Conservation (phyloP, 2,329 filamentous ascomycete genomes). For the Stachybotrys chartarum region DNA sequence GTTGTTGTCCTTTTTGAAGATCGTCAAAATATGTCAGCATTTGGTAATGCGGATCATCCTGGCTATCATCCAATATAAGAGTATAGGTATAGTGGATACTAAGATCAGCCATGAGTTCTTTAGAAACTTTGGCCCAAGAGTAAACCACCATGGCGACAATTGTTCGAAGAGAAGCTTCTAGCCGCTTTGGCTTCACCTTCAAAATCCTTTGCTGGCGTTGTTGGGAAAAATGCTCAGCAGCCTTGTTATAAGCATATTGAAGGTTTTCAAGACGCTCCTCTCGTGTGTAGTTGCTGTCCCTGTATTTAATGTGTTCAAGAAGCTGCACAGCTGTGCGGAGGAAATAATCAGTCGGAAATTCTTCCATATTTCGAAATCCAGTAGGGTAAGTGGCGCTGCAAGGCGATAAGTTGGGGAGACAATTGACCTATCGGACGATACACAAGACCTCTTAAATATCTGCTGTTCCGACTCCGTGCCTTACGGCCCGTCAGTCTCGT, state of each 20-base stretch:
- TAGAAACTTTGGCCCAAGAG: slow-evolving; percentile 14
- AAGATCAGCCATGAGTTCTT: slow-evolving; percentile 11
- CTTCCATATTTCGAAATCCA: slow-evolving; percentile 1
- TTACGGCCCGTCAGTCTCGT: too few species aligned
- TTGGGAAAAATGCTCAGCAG: slow-evolving; percentile 11
- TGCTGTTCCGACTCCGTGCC: too few species aligned
- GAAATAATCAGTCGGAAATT: slow-evolving; percentile 4
- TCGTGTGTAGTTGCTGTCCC: slow-evolving; percentile 9
- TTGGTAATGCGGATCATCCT: slow-evolving; percentile 4
- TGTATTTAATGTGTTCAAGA: slow-evolving; percentile 9
- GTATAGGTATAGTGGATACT: slow-evolving; percentile 12
- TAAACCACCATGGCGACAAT: slow-evolving; percentile 21
- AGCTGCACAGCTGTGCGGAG: slow-evolving; percentile 7
- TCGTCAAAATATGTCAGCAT: slow-evolving; percentile 12
- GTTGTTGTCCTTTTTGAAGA: slow-evolving; percentile 6
- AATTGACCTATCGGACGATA: too few species aligned
- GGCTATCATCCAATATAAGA: slow-evolving; percentile 11
- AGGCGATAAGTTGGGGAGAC: too few species aligned
- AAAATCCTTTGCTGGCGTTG: slow-evolving; percentile 4
- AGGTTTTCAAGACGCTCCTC: slow-evolving; percentile 8
- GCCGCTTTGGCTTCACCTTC: slow-evolving; percentile 5
- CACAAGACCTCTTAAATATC: too few species aligned
- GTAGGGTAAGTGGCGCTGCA: too few species aligned
- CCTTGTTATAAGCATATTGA: slow-evolving; percentile 8
- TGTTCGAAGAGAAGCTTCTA: slow-evolving; percentile 8